A percentile compares a stretch with the other conserved stretches of the same genome.
Conservation (phyloP, 225 moss, liverwort and hornwort genomes). For the Thuidium tamariscinum region DNA sequence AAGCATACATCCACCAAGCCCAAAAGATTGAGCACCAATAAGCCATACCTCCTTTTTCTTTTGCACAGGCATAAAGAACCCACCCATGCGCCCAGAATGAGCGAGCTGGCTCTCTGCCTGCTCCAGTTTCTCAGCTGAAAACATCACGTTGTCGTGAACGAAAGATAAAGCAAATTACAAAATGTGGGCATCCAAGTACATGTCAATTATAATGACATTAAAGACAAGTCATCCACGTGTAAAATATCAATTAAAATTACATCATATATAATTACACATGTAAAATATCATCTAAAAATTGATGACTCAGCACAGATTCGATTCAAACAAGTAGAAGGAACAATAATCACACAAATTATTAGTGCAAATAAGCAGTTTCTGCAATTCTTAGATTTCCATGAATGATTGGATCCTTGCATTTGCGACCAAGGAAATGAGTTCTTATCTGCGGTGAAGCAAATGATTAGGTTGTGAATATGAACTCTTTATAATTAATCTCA, state of each 20-base stretch:
- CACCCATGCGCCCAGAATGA: constrained; percentile 93
- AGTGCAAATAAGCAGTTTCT: neutral
- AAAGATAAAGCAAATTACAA: neutral
- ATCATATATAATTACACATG: neutral
- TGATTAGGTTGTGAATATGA: neutral
- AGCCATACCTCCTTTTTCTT: constrained; percentile 84
- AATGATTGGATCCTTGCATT: neutral
- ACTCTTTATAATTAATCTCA: neutral
- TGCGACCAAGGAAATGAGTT: neutral
- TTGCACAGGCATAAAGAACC: constrained; percentile 91
- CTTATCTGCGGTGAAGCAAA: neutral
- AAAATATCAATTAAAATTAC: too few relatives aligned
- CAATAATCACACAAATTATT: neutral
- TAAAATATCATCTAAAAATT: neutral
- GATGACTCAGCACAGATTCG: neutral
- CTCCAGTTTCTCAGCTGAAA: constrained; percentile 95
- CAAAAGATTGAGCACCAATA: neutral
- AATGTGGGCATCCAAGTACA: neutral
- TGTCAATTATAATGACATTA: neutral
- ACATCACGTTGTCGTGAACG: neutral
- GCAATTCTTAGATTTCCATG: neutral
- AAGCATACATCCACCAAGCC: neutral
- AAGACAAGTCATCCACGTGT: neutral
- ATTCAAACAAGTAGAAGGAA: neutral
- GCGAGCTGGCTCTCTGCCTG: constrained; percentile 90